Percentiles rank a stretch among this genome's conserved stretches.
These are phyloP conservation scores for Backusella mclennaniae DNA, from an alignment of 192 early-diverging fungal genomes.

Conservation along the genomic window DNA sequence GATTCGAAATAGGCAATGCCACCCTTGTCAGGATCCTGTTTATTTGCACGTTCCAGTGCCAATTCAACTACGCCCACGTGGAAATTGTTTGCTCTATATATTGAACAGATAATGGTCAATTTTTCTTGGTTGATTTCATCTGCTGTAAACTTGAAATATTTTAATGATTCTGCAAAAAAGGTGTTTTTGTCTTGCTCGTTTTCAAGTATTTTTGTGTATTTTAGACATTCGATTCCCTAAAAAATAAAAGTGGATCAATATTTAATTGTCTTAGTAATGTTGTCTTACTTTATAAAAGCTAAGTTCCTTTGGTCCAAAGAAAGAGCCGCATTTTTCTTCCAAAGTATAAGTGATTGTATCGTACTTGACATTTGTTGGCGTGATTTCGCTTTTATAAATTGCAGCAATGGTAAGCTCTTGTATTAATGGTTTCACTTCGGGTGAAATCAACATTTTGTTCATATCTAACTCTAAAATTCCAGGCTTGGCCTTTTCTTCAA, in stretches of 20 bases:
- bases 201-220: slow-evolving; percentile 7
- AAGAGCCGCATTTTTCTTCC: slow-evolving; percentile 10
- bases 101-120: slow-evolving; percentile 5
- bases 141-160: slow-evolving; percentile 21
- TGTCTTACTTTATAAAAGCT: slow-evolving; percentile 31
- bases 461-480: slow-evolving; percentile 12
- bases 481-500: background rate
- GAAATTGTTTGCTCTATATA: slow-evolving; percentile 19
- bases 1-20: slow-evolving; percentile 16
- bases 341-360: slow-evolving; percentile 17
- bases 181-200: slow-evolving; percentile 6
- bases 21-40: slow-evolving; percentile 15
- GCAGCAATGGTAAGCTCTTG: slow-evolving; percentile 25
- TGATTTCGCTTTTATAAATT: slow-evolving; percentile 11
- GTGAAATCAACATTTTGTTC: slow-evolving; percentile 23
- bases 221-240: slow-evolving; percentile 25
- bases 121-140: slow-evolving; percentile 13
- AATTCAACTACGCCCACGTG: slow-evolving; percentile 25
- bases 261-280: background rate
- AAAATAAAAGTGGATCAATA: background rate
- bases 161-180: slow-evolving; percentile 15
- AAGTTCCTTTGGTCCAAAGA: slow-evolving; percentile 22
- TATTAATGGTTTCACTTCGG: slow-evolving; percentile 7
- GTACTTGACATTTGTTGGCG: background rate
- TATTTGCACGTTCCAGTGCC: slow-evolving; percentile 28